These are phyloP conservation scores for Ogataea hybrid DNA, from an alignment of 1,139 yeast genomes.

Conservation along the genomic window DNA sequence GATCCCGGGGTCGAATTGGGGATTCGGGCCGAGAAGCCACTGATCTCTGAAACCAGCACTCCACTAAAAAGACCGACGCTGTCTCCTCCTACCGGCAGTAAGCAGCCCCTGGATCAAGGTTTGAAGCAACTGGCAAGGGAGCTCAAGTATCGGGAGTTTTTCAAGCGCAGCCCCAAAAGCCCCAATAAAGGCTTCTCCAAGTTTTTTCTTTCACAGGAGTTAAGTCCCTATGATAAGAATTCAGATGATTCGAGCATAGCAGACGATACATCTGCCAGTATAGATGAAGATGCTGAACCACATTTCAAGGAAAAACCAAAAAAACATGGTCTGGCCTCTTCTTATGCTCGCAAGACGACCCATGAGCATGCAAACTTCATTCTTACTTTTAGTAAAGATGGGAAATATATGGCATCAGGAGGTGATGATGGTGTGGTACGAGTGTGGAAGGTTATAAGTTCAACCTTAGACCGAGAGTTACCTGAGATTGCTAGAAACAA, in stretches of 20 bases:
- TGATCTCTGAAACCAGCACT: conserved; percentile 8
- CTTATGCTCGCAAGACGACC: conserved; percentile 15
- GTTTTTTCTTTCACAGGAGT: conserved; percentile 78
- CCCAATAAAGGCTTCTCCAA: conserved; percentile 31
- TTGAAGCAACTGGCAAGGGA: conserved; percentile 26
- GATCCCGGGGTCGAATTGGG: background rate
- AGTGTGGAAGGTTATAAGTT: conserved; percentile 78
- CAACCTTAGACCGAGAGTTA: conserved; percentile 53
- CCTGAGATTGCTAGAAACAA: background rate
- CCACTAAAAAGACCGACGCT: conserved; percentile 4
- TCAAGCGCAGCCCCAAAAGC: conserved; percentile 38
- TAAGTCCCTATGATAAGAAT: conserved; percentile 29
- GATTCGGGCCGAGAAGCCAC: conserved; percentile 5
- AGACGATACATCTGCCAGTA: conserved; percentile 5
- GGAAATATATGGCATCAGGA: conserved; percentile 79
- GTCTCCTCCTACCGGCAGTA: conserved; percentile 1
- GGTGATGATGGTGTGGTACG: conserved; percentile 69
- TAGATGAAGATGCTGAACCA: conserved; percentile 2
- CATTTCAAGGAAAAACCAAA: conserved; percentile 8
- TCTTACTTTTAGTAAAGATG: conserved; percentile 73
- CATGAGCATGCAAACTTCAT: conserved; percentile 58
- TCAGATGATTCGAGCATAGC: background rate
- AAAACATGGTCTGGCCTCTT: background rate
- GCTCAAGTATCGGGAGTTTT: conserved; percentile 54
- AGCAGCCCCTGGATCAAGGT: conserved; percentile 26